Evolutionary conservation across 495 filamentous ascomycete species (phyloP).

Genomic region (Trichoderma erinaceum): DNA sequence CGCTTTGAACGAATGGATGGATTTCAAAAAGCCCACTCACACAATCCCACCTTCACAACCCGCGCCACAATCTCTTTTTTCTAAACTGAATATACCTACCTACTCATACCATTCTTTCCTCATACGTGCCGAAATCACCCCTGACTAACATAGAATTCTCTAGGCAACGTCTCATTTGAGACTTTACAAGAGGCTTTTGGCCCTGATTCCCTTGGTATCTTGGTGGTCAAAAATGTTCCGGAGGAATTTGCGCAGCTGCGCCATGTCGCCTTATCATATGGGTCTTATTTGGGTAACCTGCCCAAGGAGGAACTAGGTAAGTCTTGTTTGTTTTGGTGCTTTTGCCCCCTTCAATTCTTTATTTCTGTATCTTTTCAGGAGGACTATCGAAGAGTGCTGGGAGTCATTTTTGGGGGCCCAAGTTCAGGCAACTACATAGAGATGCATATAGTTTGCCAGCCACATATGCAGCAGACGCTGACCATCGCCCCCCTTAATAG

Average conservation of each 20-base stretch:
- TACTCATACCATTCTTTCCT: background rate
- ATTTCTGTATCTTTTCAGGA: too few relatives aligned
- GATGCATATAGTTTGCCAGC: background rate
- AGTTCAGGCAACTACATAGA: background rate
- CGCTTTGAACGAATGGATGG: background rate
- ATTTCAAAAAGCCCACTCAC: background rate
- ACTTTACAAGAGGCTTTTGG: slow-evolving; percentile 83
- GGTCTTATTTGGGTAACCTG: slow-evolving; percentile 84
- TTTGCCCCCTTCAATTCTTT: background rate
- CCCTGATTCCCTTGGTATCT: slow-evolving; percentile 83
- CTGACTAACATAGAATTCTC: slow-evolving; percentile 14
- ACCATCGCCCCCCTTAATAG: slow-evolving; percentile 31
- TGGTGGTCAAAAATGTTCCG: slow-evolving; percentile 82
- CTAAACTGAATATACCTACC: background rate
- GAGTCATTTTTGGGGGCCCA: background rate
- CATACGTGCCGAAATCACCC: background rate
- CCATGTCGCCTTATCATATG: slow-evolving; percentile 69
- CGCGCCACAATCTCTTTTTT: background rate
- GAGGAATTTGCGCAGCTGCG: slow-evolving; percentile 61
- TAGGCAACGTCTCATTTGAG: slow-evolving; percentile 66
- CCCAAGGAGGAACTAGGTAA: slow-evolving; percentile 65
- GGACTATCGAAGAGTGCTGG: background rate
- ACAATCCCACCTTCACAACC: background rate
- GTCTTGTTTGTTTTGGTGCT: slow-evolving; percentile 13
- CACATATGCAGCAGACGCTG: background rate